Conservation (phyloP, 108 stramenopile species). For the Chaetoceros muelleri region DNA sequence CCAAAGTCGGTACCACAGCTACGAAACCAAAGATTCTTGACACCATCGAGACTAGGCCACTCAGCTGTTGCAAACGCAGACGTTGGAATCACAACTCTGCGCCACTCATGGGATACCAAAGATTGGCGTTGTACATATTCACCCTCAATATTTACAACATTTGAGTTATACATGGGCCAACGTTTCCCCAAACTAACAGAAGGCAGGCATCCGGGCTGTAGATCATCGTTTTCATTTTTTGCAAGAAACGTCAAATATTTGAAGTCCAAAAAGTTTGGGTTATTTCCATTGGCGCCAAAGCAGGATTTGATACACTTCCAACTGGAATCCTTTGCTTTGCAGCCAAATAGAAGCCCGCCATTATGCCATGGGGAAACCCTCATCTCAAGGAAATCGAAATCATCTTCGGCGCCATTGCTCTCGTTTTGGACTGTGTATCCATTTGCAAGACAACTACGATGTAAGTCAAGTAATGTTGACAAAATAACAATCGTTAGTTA, state of each 20-base stretch:
- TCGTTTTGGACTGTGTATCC: too few species aligned
- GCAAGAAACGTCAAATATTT: slow-evolving; percentile 6
- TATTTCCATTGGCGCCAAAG: neutral
- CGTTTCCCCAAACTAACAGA: neutral
- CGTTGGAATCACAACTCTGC: slow-evolving; percentile 7
- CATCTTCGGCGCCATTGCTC: too few species aligned
- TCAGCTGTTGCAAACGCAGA: slow-evolving; percentile 6
- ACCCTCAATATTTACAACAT: slow-evolving; percentile 1
- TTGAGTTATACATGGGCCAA: neutral
- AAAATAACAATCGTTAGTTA: too few species aligned
- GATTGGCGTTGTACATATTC: slow-evolving; percentile 10
- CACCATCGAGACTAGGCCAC: slow-evolving; percentile 7
- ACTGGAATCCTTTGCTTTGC: too few species aligned
- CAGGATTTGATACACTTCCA: too few species aligned
- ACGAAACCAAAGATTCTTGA: slow-evolving; percentile 9
- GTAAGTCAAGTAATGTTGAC: too few species aligned
- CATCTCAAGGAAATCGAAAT: too few species aligned
- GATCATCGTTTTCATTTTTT: neutral
- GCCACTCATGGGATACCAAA: slow-evolving; percentile 1
- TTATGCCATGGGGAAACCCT: too few species aligned
- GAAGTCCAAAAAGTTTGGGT: slow-evolving; percentile 8
- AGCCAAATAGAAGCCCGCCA: too few species aligned
- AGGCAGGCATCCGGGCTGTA: slow-evolving; percentile 2
- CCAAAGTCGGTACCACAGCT: slow-evolving; percentile 6
- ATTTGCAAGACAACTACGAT: too few species aligned